Evolutionary conservation across 208 protist species (phyloP), one percentile per base, ranked within the genome.

Genomic region (Acanthamoeba healyi): DNA sequence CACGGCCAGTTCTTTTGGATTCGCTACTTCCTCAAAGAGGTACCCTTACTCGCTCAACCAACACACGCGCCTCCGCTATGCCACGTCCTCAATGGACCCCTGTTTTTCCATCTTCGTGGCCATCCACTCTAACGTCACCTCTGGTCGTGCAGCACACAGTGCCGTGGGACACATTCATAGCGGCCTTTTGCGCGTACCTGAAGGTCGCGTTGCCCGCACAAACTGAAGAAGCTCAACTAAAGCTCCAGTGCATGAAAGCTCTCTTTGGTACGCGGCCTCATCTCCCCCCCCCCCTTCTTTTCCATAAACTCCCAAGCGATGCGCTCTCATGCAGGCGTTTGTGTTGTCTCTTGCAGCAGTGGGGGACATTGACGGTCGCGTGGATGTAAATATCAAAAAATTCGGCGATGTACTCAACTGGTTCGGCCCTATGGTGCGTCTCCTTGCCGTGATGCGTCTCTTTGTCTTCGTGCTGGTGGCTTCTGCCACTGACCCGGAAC

Each of bases 321-420:
- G 65, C 19, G 12, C 65, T 6, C 42, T 56, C 74, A 17, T 54
- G 14, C 5, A 12, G 7, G 10, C 14, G 12, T 26, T 54, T 26
- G 7, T 84, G 19, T 42, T 42, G 32, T 88, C 17, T 10, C 34
- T 2, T 65, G 15, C 34, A 89, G 82, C 46, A 7, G 49, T 46
- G 38, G 56, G 56, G 2, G 82, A 89, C 38, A 82, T 82, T 12
- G 82, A 89, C 2, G 82, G 49, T 17, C 12, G 32, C 4, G 82
- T 89, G 42, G 46, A 67, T 89, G 82, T 89, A 67, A 61, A 89
- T 67, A 89, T 89, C 32, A 89, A 89, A 34, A 70, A 61, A 17
- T 89, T 89, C 34, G 82, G 82, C 10, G 82, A 89, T 36, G 34
- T 89, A 6, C 82, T 89, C 19, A 24, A 65, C 36, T 89, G 82